Conservation (phyloP, 2,329 filamentous ascomycete genomes). For the Alternaria sp. region DNA sequence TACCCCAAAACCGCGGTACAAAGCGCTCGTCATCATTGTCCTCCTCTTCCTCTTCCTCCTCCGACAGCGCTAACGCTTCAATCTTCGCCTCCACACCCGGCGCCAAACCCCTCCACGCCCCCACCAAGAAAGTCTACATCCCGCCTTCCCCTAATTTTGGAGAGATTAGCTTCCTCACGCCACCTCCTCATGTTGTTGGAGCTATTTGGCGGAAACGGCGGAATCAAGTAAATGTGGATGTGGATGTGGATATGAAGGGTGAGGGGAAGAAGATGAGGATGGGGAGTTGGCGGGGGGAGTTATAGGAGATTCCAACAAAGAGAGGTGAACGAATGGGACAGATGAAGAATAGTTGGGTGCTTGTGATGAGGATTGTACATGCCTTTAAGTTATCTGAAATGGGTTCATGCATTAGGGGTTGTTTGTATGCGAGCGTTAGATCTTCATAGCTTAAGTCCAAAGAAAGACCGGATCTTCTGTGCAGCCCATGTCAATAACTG, state of each 20-base stretch:
- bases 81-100: not conserved
- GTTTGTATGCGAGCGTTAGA: too few species aligned
- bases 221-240: not conserved
- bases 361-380: not conserved
- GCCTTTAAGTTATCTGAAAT: too few species aligned
- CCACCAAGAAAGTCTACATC: not conserved
- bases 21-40: not conserved
- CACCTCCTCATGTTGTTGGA: not conserved
- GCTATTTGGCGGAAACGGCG: not conserved
- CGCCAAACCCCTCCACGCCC: not conserved
- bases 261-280: not conserved
- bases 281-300: not conserved
- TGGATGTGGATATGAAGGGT: not conserved
- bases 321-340: not conserved
- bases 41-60: not conserved
- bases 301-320: too few species aligned
- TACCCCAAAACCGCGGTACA: not conserved
- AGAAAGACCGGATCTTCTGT: too few species aligned
- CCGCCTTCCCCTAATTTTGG: not conserved
- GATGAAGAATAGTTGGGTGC: not conserved
- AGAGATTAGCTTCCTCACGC: not conserved
- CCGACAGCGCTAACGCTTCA: not conserved
- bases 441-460: too few species aligned
- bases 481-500: too few species aligned
- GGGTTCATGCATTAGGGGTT: too few species aligned